A percentile compares a stretch with the other conserved stretches of the same genome.
Evolutionary conservation across 495 filamentous ascomycete genomes (phyloP).

Genomic region (Choiromyces venosus): DNA sequence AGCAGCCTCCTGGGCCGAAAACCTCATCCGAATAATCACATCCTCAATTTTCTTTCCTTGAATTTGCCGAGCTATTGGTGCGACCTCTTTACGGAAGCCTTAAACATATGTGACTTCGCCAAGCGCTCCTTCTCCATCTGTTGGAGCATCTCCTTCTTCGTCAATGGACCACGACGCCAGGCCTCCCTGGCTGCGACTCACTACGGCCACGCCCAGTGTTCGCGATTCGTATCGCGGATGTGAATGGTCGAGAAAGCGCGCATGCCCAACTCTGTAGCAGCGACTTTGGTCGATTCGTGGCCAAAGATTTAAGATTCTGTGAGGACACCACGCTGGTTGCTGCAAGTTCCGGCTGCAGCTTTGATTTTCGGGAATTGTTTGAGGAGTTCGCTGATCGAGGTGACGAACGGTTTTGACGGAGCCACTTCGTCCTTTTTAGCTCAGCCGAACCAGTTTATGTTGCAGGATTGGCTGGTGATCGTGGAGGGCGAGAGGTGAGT

Average conservation of each 20-base stretch:
- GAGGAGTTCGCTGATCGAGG: no score
- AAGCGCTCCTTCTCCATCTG: conserved; percentile 66
- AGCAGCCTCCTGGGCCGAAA: conserved; percentile 87
- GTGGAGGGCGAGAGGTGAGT: background rate
- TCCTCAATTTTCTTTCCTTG: no score
- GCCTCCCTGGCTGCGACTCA: conserved; percentile 50
- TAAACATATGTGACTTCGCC: conserved; percentile 59
- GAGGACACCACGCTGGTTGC: conserved; percentile 23
- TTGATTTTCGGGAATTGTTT: conserved; percentile 1
- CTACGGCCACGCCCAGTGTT: conserved; percentile 34
- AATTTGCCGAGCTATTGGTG: no score
- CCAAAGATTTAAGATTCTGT: conserved; percentile 58
- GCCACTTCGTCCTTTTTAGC: conserved; percentile 21
- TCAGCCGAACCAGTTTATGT: conserved; percentile 29
- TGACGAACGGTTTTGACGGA: no score
- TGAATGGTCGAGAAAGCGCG: conserved; percentile 32
- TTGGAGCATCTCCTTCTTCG: conserved; percentile 56
- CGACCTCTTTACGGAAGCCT: conserved; percentile 87
- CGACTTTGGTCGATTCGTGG: conserved; percentile 47
- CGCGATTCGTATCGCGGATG: conserved; percentile 31
- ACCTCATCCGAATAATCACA: no score
- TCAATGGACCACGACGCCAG: conserved; percentile 60
- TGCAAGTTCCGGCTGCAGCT: background rate
- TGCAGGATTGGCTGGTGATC: conserved; percentile 21
- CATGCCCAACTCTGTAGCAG: no score